Conservation (phyloP, 148 eudicot species). For the Salicornia ramosissima region DNA sequence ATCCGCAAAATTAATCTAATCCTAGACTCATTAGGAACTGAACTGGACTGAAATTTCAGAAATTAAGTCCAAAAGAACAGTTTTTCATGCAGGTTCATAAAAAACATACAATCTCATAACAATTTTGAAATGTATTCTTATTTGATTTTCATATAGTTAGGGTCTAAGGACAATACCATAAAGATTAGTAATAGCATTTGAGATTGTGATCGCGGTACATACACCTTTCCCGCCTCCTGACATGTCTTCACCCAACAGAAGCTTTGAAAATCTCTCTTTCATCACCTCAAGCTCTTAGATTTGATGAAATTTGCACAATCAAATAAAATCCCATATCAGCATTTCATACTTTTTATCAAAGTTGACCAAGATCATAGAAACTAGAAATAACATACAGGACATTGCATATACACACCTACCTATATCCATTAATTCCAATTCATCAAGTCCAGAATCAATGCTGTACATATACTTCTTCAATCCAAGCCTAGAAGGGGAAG, state of each 20-base stretch:
- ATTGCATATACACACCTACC: too few species aligned
- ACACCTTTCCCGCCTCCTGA: constrained; percentile 97
- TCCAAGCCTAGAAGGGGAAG: constrained; percentile 58
- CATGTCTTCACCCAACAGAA: constrained; percentile 94
- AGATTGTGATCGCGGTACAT: constrained; percentile 71
- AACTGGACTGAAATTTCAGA: too few species aligned
- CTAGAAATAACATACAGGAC: constrained; percentile 13
- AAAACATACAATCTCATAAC: too few species aligned
- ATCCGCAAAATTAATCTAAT: constrained; percentile 1
- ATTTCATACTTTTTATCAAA: background rate
- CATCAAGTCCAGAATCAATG: constrained; percentile 34
- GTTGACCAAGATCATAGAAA: background rate
- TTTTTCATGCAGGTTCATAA: too few species aligned
- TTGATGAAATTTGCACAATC: constrained; percentile 4
- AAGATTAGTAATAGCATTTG: constrained; percentile 93
- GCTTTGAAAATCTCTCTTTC: constrained; percentile 95
- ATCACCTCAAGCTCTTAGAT: constrained; percentile 67
- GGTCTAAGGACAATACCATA: constrained; percentile 50
- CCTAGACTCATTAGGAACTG: too few species aligned
- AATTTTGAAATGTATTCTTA: too few species aligned
- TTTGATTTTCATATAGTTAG: background rate
- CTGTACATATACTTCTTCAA: constrained; percentile 42
- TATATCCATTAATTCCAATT: constrained; percentile 43
- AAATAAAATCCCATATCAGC: constrained; percentile 5
- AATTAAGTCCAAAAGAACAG: too few species aligned